phyloP scores from a whole-genome alignment of 1,139 yeast genomes.

The Nakaseomyces nivariensis region DNA sequence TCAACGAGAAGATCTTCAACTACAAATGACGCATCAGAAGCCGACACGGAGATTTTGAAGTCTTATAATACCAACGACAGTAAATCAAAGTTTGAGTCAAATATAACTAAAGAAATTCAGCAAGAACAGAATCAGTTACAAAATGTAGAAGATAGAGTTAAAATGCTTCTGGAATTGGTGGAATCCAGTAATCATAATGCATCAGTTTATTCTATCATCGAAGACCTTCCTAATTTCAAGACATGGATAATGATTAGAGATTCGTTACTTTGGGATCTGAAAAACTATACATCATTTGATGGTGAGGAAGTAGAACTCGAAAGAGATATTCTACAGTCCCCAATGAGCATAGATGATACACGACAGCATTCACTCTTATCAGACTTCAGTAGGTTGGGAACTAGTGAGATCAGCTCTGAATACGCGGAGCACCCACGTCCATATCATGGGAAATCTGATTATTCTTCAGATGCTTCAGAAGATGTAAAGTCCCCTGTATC shows the following conservation, averaged over 20 bases:
- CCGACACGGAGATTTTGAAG: constrained; percentile 3
- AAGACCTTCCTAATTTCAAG: constrained; percentile 25
- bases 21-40: constrained; percentile 10
- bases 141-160: constrained; percentile 13
- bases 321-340: neutral
- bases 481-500: constrained; percentile 2
- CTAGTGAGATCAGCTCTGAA: constrained; percentile 9
- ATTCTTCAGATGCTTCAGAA: constrained; percentile 1
- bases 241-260: constrained; percentile 29
- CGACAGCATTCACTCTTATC: constrained; percentile 7
- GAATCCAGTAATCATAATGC: constrained; percentile 28
- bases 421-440: constrained; percentile 1
- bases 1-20: constrained; percentile 2
- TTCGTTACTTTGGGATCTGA: constrained; percentile 27
- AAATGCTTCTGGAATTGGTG: constrained; percentile 20
- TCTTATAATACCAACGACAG: constrained; percentile 3
- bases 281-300: constrained; percentile 7
- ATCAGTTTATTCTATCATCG: constrained; percentile 24
- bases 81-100: neutral
- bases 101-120: constrained; percentile 2
- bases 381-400: constrained; percentile 10
- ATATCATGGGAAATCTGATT: constrained; percentile 1
- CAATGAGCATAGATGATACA: neutral
- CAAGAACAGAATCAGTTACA: neutral
- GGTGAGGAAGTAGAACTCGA: neutral